Conservation (phyloP, 257 asterid species). For the Handroanthus guayacan region DNA sequence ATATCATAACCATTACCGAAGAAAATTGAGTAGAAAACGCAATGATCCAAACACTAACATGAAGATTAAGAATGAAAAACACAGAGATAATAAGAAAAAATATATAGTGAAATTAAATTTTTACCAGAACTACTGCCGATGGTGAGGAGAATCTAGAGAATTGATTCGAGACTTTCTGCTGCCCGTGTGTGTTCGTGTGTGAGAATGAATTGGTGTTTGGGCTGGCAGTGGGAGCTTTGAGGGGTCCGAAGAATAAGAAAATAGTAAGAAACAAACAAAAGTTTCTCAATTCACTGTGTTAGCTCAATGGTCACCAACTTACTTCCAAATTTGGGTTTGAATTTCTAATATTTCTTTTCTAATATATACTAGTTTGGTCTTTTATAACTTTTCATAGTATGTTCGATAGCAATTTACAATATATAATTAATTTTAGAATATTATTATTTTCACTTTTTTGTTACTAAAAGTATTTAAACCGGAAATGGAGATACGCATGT, state of each 20-base stretch:
- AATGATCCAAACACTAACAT: slow-evolving; percentile 18
- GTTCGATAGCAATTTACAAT: no score
- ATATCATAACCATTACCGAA: neutral
- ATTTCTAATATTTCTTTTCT: no score
- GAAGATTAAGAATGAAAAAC: neutral
- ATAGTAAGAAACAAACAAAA: neutral
- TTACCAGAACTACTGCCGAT: neutral
- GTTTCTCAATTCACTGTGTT: neutral
- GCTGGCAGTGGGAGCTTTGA: slow-evolving; percentile 34
- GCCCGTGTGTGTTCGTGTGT: slow-evolving; percentile 14
- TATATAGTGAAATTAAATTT: neutral
- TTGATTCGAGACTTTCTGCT: slow-evolving; percentile 24
- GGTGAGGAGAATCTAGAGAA: neutral
- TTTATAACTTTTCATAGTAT: no score
- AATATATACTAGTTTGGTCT: no score
- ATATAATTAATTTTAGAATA: neutral
- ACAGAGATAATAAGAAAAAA: neutral
- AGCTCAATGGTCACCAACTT: no score
- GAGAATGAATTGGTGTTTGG: neutral
- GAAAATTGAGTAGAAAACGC: neutral
- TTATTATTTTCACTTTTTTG: neutral
- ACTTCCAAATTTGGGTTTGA: no score
- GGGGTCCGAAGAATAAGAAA: slow-evolving; percentile 34
- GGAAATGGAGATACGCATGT: no score
- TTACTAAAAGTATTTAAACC: neutral